phyloP scores from a whole-genome alignment of 176 grass and related monocot genomes.

The Carex littledalei region DNA sequence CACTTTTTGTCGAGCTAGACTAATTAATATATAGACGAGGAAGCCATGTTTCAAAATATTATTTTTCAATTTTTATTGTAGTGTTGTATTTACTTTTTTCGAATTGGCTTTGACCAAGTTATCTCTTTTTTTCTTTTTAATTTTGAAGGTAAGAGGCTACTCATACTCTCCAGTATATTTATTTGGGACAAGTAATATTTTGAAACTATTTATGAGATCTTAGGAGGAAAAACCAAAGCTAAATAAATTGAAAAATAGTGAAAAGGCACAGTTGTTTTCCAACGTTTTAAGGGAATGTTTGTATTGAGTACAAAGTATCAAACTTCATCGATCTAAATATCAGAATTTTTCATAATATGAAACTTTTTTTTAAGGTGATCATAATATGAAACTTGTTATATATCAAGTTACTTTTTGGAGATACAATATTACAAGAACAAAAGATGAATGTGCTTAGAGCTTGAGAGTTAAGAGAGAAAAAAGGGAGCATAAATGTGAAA shows the following conservation, averaged over 20 bases:
- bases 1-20: slow-evolving; percentile 18
- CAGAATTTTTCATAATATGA: background rate
- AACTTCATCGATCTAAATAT: background rate
- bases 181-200: background rate
- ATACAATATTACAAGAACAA: background rate
- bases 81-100: background rate
- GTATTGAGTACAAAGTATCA: background rate
- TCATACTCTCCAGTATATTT: background rate
- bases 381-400: background rate
- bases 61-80: background rate
- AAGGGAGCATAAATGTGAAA: background rate
- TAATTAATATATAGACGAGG: background rate
- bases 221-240: background rate
- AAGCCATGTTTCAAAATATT: slow-evolving; percentile 8
- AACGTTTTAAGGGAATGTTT: background rate
- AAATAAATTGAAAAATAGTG: background rate
- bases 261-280: background rate
- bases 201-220: background rate
- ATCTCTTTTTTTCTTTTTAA: background rate
- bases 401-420: background rate
- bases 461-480: background rate
- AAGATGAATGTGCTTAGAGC: background rate
- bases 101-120: slow-evolving; percentile 4
- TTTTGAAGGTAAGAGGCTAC: slow-evolving; percentile 6
- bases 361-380: background rate